Evolutionary conservation across 495 filamentous ascomycete genomes (phyloP).

Genomic region (Talaromyces wortmannii): DNA sequence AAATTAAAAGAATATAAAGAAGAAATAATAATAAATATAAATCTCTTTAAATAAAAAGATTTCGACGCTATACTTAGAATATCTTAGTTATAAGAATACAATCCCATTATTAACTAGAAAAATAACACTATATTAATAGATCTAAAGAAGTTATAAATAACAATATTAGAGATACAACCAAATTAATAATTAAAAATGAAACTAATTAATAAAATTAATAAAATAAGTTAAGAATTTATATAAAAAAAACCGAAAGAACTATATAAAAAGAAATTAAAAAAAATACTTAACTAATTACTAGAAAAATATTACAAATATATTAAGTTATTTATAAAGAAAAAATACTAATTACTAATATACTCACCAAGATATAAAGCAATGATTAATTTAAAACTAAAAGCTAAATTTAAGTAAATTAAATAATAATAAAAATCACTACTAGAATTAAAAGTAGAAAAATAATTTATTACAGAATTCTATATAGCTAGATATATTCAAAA

Average conservation of each 20-base stretch:
- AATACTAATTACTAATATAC: neutral
- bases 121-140: neutral
- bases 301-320: slow-evolving; percentile 7
- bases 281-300: neutral
- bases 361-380: neutral
- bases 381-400: neutral
- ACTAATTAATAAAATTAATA: slow-evolving; percentile 7
- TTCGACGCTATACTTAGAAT: too few relatives aligned
- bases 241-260: neutral
- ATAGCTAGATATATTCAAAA: slow-evolving; percentile 7
- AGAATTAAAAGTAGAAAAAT: too few relatives aligned
- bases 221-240: neutral
- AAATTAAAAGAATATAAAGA: too few relatives aligned
- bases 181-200: neutral
- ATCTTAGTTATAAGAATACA: neutral
- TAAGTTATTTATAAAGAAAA: slow-evolving; percentile 2
- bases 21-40: too few relatives aligned
- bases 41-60: too few relatives aligned
- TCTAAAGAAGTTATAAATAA: neutral
- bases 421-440: neutral
- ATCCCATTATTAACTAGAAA: neutral
- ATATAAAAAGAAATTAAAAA: neutral
- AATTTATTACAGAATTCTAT: slow-evolving; percentile 9
- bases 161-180: neutral
- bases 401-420: neutral